Conservation (phyloP, 306 rosid species). For the Psophocarpus tetragonolobus region DNA sequence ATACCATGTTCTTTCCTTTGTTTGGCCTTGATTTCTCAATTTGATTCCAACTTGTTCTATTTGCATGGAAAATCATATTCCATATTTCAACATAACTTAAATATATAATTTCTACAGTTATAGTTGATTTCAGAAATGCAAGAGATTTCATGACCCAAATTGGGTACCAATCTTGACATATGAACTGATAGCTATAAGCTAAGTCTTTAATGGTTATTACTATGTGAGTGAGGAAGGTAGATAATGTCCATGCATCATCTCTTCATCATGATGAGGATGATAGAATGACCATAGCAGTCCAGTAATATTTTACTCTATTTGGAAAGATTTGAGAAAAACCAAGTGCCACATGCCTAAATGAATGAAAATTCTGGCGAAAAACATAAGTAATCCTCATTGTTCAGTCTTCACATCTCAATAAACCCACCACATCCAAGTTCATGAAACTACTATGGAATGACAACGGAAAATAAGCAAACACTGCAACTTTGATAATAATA, state of each 20-base stretch:
- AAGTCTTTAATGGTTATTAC: constrained; percentile 9
- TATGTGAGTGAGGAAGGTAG: neutral
- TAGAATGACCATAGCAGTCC: neutral
- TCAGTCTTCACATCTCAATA: constrained; percentile 17
- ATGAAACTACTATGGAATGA: neutral
- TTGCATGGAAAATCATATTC: neutral
- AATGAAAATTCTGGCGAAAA: constrained; percentile 27
- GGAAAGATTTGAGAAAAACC: constrained; percentile 10
- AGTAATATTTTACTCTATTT: constrained; percentile 15
- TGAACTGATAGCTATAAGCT: constrained; percentile 12
- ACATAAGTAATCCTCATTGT: neutral
- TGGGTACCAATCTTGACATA: constrained; percentile 4
- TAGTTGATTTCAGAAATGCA: neutral
- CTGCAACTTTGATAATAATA: neutral
- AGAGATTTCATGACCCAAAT: neutral
- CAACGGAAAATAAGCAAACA: constrained; percentile 25
- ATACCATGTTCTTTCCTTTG: neutral
- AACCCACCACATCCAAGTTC: constrained; percentile 24
- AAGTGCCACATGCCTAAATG: constrained; percentile 15
- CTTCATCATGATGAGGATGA: constrained; percentile 2
- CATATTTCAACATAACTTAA: constrained; percentile 15
- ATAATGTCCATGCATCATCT: constrained; percentile 2
- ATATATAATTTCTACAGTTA: neutral
- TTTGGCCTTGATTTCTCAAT: neutral
- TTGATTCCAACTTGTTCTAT: constrained; percentile 9